Evolutionary conservation across 768 basidiomycete species (phyloP).

Genomic region (Daedaleopsis nitida): DNA sequence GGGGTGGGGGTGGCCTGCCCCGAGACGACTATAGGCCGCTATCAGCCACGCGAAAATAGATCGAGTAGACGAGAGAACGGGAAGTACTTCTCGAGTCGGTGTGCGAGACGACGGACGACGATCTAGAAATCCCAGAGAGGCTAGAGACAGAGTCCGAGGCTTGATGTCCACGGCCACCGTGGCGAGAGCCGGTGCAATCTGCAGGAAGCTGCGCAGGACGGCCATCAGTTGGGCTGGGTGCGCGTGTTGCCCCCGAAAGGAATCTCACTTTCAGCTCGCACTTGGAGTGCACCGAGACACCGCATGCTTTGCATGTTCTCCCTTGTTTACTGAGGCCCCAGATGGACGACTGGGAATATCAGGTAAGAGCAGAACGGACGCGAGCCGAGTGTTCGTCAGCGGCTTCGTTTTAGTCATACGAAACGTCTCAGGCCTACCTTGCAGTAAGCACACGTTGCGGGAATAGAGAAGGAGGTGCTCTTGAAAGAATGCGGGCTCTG

Average conservation of each 20-base stretch:
- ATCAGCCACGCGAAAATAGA: neutral
- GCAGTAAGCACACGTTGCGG: slow-evolving; percentile 81
- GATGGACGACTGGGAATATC: slow-evolving; percentile 61
- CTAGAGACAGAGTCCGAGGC: slow-evolving; percentile 16
- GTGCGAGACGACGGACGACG: slow-evolving; percentile 37
- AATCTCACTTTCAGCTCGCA: slow-evolving; percentile 78
- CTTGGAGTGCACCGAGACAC: slow-evolving; percentile 78
- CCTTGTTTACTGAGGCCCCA: slow-evolving; percentile 90
- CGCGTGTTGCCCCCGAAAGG: neutral
- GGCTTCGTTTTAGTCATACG: neutral
- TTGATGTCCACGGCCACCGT: slow-evolving; percentile 24
- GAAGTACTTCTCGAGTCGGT: slow-evolving; percentile 30
- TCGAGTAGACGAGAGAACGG: neutral
- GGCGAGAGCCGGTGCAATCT: slow-evolving; percentile 49
- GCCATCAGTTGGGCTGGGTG: neutral
- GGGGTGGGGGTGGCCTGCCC: slow-evolving; percentile 41
- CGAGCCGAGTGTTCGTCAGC: neutral
- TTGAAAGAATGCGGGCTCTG: slow-evolving; percentile 80
- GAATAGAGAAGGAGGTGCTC: slow-evolving; percentile 83
- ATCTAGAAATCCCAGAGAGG: slow-evolving; percentile 23
- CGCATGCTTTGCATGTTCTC: slow-evolving; percentile 79
- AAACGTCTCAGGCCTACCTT: slow-evolving; percentile 47
- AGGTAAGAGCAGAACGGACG: neutral
- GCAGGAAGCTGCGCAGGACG: slow-evolving; percentile 62
- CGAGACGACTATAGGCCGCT: neutral